phyloP scores from a whole-genome alignment of 2,329 filamentous ascomycete genomes.

The Aspergillus bombycis region DNA sequence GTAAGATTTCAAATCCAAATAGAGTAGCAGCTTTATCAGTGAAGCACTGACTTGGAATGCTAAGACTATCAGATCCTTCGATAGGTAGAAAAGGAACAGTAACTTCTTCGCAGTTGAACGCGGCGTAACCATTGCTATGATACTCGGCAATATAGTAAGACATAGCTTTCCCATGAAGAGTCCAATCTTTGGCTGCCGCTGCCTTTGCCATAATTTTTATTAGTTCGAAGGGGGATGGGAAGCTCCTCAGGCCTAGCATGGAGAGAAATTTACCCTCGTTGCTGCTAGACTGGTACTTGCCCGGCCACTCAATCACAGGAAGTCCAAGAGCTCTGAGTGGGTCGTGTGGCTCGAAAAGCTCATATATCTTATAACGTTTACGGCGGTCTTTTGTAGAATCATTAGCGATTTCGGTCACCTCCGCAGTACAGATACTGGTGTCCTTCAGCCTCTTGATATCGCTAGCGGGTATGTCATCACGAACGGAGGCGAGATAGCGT shows the following conservation, averaged over 20 bases:
- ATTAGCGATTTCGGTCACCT: constrained; percentile 48
- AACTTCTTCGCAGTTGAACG: constrained; percentile 61
- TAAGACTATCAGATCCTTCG: constrained; percentile 66
- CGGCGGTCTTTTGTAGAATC: constrained; percentile 59
- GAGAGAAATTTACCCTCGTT: constrained; percentile 75
- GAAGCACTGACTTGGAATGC: constrained; percentile 76
- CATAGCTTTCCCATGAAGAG: constrained; percentile 70
- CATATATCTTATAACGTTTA: constrained; percentile 69
- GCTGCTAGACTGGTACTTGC: constrained; percentile 66
- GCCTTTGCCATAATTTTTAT: constrained; percentile 74
- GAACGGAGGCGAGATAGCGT: constrained; percentile 89
- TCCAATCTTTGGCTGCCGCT: constrained; percentile 54
- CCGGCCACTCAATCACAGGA: constrained; percentile 82
- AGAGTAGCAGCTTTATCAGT: constrained; percentile 76
- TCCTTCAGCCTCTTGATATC: constrained; percentile 79
- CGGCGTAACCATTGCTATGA: constrained; percentile 73
- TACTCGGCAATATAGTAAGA: constrained; percentile 82
- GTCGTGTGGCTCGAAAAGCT: constrained; percentile 80
- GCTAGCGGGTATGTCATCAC: constrained; percentile 79
- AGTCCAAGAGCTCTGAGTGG: constrained; percentile 70
- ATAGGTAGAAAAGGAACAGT: constrained; percentile 71
- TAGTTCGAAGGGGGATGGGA: constrained; percentile 73
- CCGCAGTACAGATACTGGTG: constrained; percentile 81
- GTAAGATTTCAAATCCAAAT: constrained; percentile 79
- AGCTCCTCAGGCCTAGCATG: constrained; percentile 71